These are phyloP conservation scores for Aspergillus conjunctus DNA, from an alignment of 495 filamentous ascomycete species.

Conservation along the genomic window DNA sequence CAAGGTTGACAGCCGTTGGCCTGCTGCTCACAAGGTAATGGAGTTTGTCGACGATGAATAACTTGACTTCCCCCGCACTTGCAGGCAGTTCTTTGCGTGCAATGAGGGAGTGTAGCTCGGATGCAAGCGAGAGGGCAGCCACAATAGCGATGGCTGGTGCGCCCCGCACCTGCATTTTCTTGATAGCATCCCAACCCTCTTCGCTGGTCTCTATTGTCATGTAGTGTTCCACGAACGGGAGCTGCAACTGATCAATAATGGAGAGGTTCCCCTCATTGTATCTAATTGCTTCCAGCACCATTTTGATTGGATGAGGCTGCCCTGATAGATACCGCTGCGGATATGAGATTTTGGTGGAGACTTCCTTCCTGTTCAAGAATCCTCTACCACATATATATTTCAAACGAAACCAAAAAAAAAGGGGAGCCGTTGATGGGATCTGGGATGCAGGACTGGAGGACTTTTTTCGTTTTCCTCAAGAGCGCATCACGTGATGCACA, in stretches of 20 bases:
- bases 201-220: conserved; percentile 70
- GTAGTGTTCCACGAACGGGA: conserved; percentile 85
- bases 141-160: conserved; percentile 98
- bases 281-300: conserved; percentile 83
- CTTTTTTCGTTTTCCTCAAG: too few species aligned
- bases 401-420: too few species aligned
- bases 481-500: too few species aligned
- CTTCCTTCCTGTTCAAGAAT: too few species aligned
- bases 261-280: conserved; percentile 75
- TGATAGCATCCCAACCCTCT: conserved; percentile 91
- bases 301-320: conserved; percentile 30
- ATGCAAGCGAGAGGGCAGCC: conserved; percentile 81
- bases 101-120: conserved; percentile 44
- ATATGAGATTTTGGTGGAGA: too few species aligned
- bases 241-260: conserved; percentile 85
- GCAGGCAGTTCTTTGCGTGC: conserved; percentile 32
- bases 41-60: conserved; percentile 71
- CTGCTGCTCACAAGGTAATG: conserved; percentile 83
- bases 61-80: conserved; percentile 58
- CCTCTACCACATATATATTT: too few species aligned
- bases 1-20: conserved; percentile 92
- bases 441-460: too few species aligned
- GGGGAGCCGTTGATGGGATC: too few species aligned
- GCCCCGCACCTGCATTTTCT: conserved; percentile 89
- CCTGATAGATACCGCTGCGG: too few species aligned